A percentile compares a stretch with the other conserved stretches of the same genome.
Evolutionary conservation across 768 basidiomycete species (phyloP).

Genomic region (Hygrocybe punicea): DNA sequence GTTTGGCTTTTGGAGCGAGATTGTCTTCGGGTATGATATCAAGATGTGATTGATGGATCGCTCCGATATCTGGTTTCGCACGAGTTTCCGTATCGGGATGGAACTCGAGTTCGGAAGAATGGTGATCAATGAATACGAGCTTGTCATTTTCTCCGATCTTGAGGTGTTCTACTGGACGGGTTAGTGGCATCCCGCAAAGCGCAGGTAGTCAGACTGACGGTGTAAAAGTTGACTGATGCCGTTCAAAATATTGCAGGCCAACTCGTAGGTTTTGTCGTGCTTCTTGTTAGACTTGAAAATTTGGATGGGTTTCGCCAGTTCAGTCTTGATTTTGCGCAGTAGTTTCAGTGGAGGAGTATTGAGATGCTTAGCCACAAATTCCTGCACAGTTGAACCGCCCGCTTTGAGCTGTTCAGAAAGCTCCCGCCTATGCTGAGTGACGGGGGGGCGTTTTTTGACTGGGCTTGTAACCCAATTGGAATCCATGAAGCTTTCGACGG

Average conservation of each 20-base stretch:
- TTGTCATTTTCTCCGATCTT: not conserved
- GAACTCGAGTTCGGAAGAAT: not conserved
- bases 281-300: not conserved
- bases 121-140: conserved; percentile 3
- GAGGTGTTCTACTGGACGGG: not conserved
- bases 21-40: not conserved
- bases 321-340: not conserved
- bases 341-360: not conserved
- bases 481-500: not conserved
- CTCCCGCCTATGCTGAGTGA: conserved; percentile 2
- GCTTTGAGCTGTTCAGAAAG: not conserved
- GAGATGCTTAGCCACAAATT: conserved; percentile 2
- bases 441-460: not conserved
- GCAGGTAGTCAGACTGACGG: not conserved
- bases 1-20: not conserved
- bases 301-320: not conserved
- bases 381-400: not conserved
- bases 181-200: not conserved
- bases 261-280: not conserved
- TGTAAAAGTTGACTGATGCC: not conserved
- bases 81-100: conserved; percentile 1
- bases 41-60: not conserved
- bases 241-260: not conserved
- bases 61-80: conserved; percentile 4
- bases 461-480: not conserved